These are phyloP conservation scores for Irpex sp. DNA, from an alignment of 1,284 basidiomycete genomes.

Conservation along the genomic window DNA sequence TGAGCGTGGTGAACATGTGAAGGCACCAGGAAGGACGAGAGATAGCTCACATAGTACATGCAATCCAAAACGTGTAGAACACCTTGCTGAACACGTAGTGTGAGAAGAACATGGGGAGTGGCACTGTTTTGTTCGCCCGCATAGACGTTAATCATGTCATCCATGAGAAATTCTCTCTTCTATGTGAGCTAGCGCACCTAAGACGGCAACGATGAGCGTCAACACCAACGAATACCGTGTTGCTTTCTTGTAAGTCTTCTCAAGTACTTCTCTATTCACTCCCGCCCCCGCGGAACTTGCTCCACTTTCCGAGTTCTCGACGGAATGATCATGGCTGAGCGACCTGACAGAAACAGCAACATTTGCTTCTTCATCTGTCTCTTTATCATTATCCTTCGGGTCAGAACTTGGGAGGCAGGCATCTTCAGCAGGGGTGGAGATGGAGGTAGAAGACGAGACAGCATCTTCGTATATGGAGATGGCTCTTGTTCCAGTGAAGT, in stretches of 20 bases:
- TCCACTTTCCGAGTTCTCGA: background rate
- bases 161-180: background rate
- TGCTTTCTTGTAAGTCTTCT: slow-evolving; percentile 37
- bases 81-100: slow-evolving; percentile 45
- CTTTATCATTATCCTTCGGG: background rate
- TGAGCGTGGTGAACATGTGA: too few relatives aligned
- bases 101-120: slow-evolving; percentile 50
- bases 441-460: slow-evolving; percentile 25
- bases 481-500: slow-evolving; percentile 42
- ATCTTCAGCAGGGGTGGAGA: slow-evolving; percentile 8
- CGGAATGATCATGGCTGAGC: background rate
- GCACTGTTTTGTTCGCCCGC: slow-evolving; percentile 27
- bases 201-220: slow-evolving; percentile 36
- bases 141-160: too few relatives aligned
- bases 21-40: too few relatives aligned
- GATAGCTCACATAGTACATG: slow-evolving; percentile 39
- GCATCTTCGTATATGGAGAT: slow-evolving; percentile 21
- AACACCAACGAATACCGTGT: slow-evolving; percentile 37
- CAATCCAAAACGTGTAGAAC: slow-evolving; percentile 52
- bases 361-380: slow-evolving; percentile 9
- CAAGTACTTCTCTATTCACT: slow-evolving; percentile 21
- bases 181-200: slow-evolving; percentile 27
- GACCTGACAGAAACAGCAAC: background rate
- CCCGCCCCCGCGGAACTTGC: background rate
- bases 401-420: background rate